Percentiles rank a stretch among this genome's conserved stretches.
phyloP scores from a whole-genome alignment of 2,329 filamentous ascomycete genomes.

The Penicillium sp. region DNA sequence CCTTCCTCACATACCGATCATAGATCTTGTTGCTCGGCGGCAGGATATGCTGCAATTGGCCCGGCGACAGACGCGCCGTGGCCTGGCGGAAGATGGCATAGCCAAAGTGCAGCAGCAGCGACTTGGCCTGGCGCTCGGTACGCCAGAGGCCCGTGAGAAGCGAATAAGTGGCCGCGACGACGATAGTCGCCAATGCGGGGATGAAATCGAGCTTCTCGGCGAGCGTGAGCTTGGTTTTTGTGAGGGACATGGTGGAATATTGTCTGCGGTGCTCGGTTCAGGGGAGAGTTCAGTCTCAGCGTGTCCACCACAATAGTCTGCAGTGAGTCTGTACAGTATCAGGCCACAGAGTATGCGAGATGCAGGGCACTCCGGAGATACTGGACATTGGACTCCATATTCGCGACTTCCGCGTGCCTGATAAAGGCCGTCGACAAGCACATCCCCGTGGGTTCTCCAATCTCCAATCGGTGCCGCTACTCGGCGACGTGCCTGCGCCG shows the following conservation, averaged over 20 bases:
- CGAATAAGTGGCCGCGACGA: slow-evolving; percentile 31
- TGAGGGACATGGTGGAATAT: slow-evolving; percentile 19
- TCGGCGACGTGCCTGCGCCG: neutral
- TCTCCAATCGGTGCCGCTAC: neutral
- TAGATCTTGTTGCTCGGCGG: slow-evolving; percentile 35
- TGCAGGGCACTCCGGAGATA: neutral
- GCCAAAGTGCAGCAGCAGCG: slow-evolving; percentile 36
- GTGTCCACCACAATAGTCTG: neutral
- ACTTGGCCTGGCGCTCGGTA: slow-evolving; percentile 32
- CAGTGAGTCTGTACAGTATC: neutral
- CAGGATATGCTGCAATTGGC: slow-evolving; percentile 36
- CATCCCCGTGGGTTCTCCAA: neutral
- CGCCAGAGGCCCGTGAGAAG: slow-evolving; percentile 33
- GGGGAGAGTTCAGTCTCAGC: neutral
- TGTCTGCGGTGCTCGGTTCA: neutral
- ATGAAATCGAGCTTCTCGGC: slow-evolving; percentile 35
- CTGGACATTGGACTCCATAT: neutral
- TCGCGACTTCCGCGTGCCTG: neutral
- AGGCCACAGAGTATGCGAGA: neutral
- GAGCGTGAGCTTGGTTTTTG: slow-evolving; percentile 28
- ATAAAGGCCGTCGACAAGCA: neutral
- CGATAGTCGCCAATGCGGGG: slow-evolving; percentile 36
- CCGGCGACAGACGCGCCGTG: slow-evolving; percentile 30
- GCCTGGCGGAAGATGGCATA: slow-evolving; percentile 39
- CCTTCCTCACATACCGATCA: slow-evolving; percentile 29